Base-by-base conservation (phyloP, 345 rosid genomes). In the Combretum micranthum region DNA sequence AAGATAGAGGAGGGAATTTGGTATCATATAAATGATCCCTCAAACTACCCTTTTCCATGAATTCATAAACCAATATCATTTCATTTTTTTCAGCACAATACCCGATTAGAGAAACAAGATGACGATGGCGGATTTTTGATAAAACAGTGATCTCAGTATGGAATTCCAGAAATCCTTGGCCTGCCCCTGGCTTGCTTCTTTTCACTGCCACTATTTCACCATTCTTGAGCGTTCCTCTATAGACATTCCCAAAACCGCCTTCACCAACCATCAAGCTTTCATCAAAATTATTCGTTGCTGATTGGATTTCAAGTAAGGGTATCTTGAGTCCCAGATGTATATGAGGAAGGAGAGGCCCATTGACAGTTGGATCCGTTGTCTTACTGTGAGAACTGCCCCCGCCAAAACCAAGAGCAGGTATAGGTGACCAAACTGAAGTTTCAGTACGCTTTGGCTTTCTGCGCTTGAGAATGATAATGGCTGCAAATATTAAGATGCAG, bases 71-170 rank as follows among this genome's bases (percentile, higher is more conserved):
- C 47, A 80, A 68, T 44, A 80, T 83, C 89, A 83, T 83, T 64
- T 80, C 83, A 39, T 70, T 55, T 58, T 65, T 51, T 43, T 86
- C 90, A 13, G 76, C 64, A 50, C 95, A 84, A 25, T 82, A 86
- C 13, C 97, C 97, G 0, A 71, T 79, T 56, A 89, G 69, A 12
- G 97, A 77, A 25, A 84, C 86, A 0, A 89, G 84, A 55, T 89
- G 85, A 13, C 72, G 80, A 56, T 84, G 95, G 1, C 76, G 62
- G 51, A 84, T 84, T 61, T 79, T 86, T 37, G 86, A 86, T 49
- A 86, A 61, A 37, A 80, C 64, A 57, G 55, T 77, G 68, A 83
- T 72, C 69, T 78, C 86, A 0, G 83, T 78, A 32, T 70, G 80
- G 64, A 80, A 83, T 60, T 83, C 86, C 1, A 63, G 53, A 13